phyloP scores from a whole-genome alignment of 2,329 filamentous ascomycete genomes.

The Graphiopsis chlorocephala region DNA sequence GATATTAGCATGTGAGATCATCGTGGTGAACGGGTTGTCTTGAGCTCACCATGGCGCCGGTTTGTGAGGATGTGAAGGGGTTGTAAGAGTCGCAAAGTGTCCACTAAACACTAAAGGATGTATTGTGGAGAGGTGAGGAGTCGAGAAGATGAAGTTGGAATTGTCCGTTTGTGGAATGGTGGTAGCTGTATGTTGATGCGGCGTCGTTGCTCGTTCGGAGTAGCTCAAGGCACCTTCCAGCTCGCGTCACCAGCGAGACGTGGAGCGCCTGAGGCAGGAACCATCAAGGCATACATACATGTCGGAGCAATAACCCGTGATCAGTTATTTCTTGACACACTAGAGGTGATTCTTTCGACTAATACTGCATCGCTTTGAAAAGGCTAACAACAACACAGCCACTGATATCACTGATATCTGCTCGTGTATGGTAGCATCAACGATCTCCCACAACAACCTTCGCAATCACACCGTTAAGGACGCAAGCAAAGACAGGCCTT shows the following conservation, averaged over 20 bases:
- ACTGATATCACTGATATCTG: not conserved
- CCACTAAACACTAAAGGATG: not conserved
- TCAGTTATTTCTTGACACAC: not conserved
- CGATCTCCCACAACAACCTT: not conserved
- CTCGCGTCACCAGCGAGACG: conserved; percentile 6
- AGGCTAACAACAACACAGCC: not conserved
- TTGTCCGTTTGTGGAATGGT: not conserved
- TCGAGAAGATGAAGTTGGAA: not conserved
- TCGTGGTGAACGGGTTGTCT: not conserved
- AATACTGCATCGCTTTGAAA: too few species aligned
- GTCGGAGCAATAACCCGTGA: not conserved
- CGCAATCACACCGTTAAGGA: not conserved
- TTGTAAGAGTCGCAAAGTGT: not conserved
- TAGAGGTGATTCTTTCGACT: not conserved
- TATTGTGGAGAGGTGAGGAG: not conserved
- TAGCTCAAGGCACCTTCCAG: conserved; percentile 14
- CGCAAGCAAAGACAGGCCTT: conserved; percentile 5
- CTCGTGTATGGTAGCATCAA: not conserved
- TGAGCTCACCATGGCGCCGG: conserved; percentile 30
- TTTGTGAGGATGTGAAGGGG: conserved; percentile 14
- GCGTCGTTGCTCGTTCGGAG: conserved; percentile 4
- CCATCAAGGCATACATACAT: not conserved
- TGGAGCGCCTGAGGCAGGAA: not conserved
- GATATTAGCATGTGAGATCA: conserved; percentile 3
- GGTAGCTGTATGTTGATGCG: conserved; percentile 13